Conservation (phyloP, 441 rosid genomes). For the Breynia disticha region DNA sequence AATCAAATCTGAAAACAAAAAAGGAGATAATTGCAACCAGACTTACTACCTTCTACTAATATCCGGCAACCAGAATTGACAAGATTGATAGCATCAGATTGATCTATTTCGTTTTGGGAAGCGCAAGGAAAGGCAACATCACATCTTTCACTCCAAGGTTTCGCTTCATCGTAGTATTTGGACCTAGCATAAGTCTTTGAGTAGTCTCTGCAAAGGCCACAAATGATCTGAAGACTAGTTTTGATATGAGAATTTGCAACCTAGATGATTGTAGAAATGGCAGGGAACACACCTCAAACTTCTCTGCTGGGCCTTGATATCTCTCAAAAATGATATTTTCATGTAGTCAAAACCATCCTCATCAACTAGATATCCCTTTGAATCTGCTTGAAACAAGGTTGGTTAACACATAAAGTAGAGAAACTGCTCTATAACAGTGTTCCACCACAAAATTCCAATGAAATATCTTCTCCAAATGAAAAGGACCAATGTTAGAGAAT, state of each 20-base stretch:
- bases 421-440: background rate
- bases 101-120: conserved; percentile 87
- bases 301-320: conserved; percentile 91
- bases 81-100: conserved; percentile 87
- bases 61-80: conserved; percentile 83
- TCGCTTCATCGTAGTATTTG: conserved; percentile 91
- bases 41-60: conserved; percentile 74
- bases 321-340: conserved; percentile 93
- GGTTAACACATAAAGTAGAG: conserved; percentile 7
- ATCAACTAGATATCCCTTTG: conserved; percentile 93
- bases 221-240: conserved; percentile 8
- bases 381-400: conserved; percentile 42
- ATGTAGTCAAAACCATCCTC: conserved; percentile 96
- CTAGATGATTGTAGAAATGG: too few relatives aligned
- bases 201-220: conserved; percentile 62
- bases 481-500: too few relatives aligned
- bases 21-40: conserved; percentile 7
- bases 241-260: background rate
- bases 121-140: conserved; percentile 97
- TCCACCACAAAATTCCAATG: background rate
- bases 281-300: conserved; percentile 58
- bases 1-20: conserved; percentile 1
- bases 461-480: too few relatives aligned
- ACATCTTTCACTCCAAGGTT: conserved; percentile 94
- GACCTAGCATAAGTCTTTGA: conserved; percentile 95